Evolutionary conservation across 2,329 filamentous ascomycete species (phyloP).

Genomic region (Arachnopeziza araneosa): DNA sequence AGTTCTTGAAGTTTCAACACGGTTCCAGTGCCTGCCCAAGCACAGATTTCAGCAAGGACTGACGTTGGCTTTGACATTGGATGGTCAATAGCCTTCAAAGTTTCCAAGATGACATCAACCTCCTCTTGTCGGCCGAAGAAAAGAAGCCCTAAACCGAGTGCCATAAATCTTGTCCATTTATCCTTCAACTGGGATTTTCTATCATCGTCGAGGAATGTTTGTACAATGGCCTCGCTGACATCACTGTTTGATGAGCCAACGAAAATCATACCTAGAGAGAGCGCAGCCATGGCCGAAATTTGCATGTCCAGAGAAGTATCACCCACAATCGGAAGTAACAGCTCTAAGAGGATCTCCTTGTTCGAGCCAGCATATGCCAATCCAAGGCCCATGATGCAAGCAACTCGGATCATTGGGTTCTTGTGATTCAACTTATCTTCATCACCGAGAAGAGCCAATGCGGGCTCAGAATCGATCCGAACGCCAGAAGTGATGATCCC

Average conservation of each 20-base stretch:
- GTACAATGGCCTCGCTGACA: slow-evolving; percentile 86
- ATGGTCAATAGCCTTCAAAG: slow-evolving; percentile 92
- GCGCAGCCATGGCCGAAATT: slow-evolving; percentile 89
- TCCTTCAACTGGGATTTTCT: slow-evolving; percentile 86
- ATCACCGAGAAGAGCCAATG: slow-evolving; percentile 79
- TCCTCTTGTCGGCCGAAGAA: slow-evolving; percentile 98
- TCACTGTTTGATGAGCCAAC: slow-evolving; percentile 90
- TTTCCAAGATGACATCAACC: slow-evolving; percentile 96
- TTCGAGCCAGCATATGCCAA: slow-evolving; percentile 92
- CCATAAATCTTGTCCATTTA: slow-evolving; percentile 98
- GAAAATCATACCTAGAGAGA: slow-evolving; percentile 84
- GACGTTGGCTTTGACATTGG: slow-evolving; percentile 96
- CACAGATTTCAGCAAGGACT: slow-evolving; percentile 91
- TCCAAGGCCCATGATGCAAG: slow-evolving; percentile 93
- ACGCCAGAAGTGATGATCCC: slow-evolving; percentile 96
- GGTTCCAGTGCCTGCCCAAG: slow-evolving; percentile 95
- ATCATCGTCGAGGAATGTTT: slow-evolving; percentile 89
- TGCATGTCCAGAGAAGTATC: slow-evolving; percentile 89
- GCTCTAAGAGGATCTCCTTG: slow-evolving; percentile 79
- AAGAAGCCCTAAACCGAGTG: slow-evolving; percentile 83
- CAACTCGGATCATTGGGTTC: slow-evolving; percentile 70
- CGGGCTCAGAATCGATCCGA: slow-evolving; percentile 81
- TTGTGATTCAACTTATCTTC: slow-evolving; percentile 72
- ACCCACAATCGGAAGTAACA: slow-evolving; percentile 78
- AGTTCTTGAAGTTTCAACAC: slow-evolving; percentile 97